Evolutionary conservation across 495 filamentous ascomycete species (phyloP).

Genomic region (Aspergillus campestris): DNA sequence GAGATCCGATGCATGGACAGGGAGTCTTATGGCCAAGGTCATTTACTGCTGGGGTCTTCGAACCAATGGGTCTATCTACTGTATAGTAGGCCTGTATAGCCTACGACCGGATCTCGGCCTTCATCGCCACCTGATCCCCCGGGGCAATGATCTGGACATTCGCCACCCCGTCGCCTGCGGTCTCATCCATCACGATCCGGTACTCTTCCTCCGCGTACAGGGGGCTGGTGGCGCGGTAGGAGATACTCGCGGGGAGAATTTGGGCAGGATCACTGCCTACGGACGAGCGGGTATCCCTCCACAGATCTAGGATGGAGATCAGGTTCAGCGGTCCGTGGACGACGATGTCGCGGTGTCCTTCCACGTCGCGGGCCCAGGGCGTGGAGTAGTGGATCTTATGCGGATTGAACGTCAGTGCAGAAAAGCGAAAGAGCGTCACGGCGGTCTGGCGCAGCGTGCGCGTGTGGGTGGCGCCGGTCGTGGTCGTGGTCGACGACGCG

Average conservation of each 20-base stretch:
- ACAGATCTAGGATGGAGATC: slow-evolving; percentile 55
- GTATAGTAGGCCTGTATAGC: no score
- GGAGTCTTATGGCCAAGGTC: no score
- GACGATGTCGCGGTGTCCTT: slow-evolving; percentile 51
- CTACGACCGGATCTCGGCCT: slow-evolving; percentile 28
- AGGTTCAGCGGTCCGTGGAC: slow-evolving; percentile 60
- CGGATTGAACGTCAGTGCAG: slow-evolving; percentile 62
- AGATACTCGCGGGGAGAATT: slow-evolving; percentile 40
- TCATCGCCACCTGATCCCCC: slow-evolving; percentile 37
- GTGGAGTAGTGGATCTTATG: slow-evolving; percentile 66
- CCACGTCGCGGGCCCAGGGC: slow-evolving; percentile 48
- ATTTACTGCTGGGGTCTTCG: no score
- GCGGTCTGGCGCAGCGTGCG: slow-evolving; percentile 46
- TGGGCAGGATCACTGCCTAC: slow-evolving; percentile 5
- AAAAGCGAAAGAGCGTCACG: slow-evolving; percentile 60
- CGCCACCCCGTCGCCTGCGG: slow-evolving; percentile 14
- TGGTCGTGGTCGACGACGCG: slow-evolving; percentile 17
- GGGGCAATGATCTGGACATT: slow-evolving; percentile 35
- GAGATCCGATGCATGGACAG: no score
- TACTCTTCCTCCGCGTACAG: slow-evolving; percentile 51
- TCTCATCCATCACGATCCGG: slow-evolving; percentile 32
- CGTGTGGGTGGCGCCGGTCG: slow-evolving; percentile 21
- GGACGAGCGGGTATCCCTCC: slow-evolving; percentile 39
- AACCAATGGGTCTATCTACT: no score
- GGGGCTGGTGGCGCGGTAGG: slow-evolving; percentile 51